Conservation (phyloP, 768 basidiomycete species). For the Grammothele lineata region DNA sequence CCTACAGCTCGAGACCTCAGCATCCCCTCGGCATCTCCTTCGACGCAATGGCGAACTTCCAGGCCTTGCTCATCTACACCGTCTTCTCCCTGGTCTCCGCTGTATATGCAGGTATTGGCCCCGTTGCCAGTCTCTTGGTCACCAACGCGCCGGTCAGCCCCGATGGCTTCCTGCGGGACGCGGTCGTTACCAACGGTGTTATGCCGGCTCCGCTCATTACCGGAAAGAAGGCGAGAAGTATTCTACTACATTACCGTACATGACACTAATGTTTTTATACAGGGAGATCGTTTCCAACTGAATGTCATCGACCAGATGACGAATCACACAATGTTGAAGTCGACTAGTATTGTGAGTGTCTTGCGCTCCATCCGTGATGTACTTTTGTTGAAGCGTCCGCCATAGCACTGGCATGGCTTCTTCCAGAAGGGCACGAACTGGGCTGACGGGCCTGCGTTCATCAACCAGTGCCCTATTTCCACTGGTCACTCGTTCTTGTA, state of each 20-base stretch:
- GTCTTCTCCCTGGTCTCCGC: no score
- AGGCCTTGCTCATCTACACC: no score
- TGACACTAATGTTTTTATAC: no score
- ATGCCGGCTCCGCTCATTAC: slow-evolving; percentile 51
- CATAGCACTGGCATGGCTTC: slow-evolving; percentile 42
- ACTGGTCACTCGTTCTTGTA: slow-evolving; percentile 37
- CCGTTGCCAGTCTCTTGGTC: slow-evolving; percentile 19
- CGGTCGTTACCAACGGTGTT: slow-evolving; percentile 40
- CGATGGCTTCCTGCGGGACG: slow-evolving; percentile 22
- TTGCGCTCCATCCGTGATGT: no score
- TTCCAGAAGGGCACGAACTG: slow-evolving; percentile 39
- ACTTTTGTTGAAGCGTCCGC: no score
- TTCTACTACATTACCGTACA: no score
- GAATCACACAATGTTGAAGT: slow-evolving; percentile 28
- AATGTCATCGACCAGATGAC: slow-evolving; percentile 31
- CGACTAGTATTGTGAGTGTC: slow-evolving; percentile 32
- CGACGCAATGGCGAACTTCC: no score
- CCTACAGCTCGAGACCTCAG: no score
- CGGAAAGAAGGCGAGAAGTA: no score
- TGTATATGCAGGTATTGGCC: no score
- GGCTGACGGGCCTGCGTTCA: slow-evolving; percentile 43
- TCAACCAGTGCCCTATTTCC: slow-evolving; percentile 33
- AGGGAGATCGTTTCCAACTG: slow-evolving; percentile 32
- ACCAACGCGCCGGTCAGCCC: slow-evolving; percentile 17
- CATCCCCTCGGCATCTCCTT: no score